Conservation (phyloP, 345 rosid species). For the Carallia pectinifolia region DNA sequence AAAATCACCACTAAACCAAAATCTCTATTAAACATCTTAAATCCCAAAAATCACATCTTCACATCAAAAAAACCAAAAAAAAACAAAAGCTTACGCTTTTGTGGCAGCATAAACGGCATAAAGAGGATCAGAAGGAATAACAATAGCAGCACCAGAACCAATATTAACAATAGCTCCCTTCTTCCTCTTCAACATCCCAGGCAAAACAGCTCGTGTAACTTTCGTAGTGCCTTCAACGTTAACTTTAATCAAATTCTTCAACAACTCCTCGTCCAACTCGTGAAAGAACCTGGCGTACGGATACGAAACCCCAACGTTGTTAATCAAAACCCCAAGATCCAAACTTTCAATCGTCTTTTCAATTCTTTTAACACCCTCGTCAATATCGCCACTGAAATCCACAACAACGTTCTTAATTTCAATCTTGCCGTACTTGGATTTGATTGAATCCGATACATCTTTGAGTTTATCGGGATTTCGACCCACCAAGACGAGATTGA, state of each 20-base stretch:
- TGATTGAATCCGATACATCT: slow-evolving; percentile 61
- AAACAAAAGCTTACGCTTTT: slow-evolving; percentile 59
- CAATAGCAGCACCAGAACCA: slow-evolving; percentile 91
- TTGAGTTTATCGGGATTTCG: slow-evolving; percentile 67
- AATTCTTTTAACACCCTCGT: slow-evolving; percentile 65
- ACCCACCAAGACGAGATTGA: slow-evolving; percentile 80
- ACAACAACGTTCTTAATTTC: slow-evolving; percentile 71
- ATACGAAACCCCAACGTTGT: slow-evolving; percentile 89
- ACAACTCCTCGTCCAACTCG: slow-evolving; percentile 70
- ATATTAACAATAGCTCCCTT: slow-evolving; percentile 87
- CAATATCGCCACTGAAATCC: slow-evolving; percentile 83
- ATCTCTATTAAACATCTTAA: not conserved
- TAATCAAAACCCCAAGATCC: slow-evolving; percentile 81
- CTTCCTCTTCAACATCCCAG: slow-evolving; percentile 81
- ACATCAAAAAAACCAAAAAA: not conserved
- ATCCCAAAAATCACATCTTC: not conserved
- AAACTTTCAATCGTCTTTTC: slow-evolving; percentile 63
- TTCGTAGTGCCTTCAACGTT: slow-evolving; percentile 93
- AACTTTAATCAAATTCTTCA: slow-evolving; percentile 61
- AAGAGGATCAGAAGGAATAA: slow-evolving; percentile 94
- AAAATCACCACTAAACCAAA: not conserved
- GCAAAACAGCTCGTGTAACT: slow-evolving; percentile 82
- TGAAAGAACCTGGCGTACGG: slow-evolving; percentile 94
- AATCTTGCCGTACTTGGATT: slow-evolving; percentile 39
- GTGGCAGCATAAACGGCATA: slow-evolving; percentile 89